phyloP scores from a whole-genome alignment of 495 filamentous ascomycete species.

The Cercophora newfieldiana region DNA sequence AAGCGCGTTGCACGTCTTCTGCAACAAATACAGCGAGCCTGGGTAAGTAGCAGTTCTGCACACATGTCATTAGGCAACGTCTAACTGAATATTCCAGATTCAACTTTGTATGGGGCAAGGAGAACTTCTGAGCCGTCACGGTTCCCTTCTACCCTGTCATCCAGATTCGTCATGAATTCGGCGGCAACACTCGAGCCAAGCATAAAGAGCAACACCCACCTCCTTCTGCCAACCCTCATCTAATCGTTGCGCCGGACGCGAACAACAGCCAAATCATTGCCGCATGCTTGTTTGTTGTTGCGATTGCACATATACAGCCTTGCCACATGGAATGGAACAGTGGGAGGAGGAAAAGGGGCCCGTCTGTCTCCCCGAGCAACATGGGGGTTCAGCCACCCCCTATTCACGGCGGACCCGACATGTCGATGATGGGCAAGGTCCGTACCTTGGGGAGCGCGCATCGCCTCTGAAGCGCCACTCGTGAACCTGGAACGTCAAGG shows the following conservation, averaged over 20 bases:
- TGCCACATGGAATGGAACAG: background rate
- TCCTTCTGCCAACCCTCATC: background rate
- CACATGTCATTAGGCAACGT: background rate
- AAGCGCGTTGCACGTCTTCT: slow-evolving; percentile 68
- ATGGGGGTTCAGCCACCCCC: background rate
- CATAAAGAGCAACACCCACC: background rate
- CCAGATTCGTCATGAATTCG: background rate
- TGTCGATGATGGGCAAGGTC: background rate
- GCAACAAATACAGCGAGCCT: slow-evolving; percentile 76
- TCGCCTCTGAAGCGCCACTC: background rate
- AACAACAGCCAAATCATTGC: background rate
- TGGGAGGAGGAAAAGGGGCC: background rate
- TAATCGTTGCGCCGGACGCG: slow-evolving; percentile 23
- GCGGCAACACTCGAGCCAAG: background rate
- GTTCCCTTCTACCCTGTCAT: background rate
- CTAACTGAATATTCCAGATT: slow-evolving; percentile 37
- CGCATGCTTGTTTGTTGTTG: slow-evolving; percentile 5
- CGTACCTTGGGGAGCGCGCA: background rate
- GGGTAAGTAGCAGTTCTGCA: slow-evolving; percentile 47
- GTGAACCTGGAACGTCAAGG: background rate
- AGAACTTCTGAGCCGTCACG: slow-evolving; percentile 63
- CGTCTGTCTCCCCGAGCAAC: background rate
- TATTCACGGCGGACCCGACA: background rate
- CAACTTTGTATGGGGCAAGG: slow-evolving; percentile 71
- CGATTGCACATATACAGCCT: background rate